phyloP scores from a whole-genome alignment of 768 basidiomycete species.

The Pleurotus platypus region DNA sequence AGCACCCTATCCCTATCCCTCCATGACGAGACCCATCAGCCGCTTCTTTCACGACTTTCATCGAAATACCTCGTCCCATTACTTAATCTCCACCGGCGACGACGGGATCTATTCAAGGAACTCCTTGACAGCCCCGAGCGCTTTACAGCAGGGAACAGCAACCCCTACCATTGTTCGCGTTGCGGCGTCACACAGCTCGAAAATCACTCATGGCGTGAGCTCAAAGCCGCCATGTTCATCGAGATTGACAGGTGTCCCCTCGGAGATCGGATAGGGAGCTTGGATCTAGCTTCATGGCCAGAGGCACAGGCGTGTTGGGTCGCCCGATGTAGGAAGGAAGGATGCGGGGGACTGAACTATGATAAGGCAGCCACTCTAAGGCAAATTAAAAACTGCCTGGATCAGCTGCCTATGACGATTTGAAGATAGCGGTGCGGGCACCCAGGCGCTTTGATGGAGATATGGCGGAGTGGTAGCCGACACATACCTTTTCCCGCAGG shows the following conservation, averaged over 20 bases:
- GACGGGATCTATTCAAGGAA: constrained; percentile 46
- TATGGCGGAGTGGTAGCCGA: no score
- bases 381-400: constrained; percentile 55
- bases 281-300: constrained; percentile 51
- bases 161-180: constrained; percentile 44
- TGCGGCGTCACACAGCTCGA: constrained; percentile 52
- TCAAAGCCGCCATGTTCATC: constrained; percentile 50
- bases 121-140: constrained; percentile 59
- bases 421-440: constrained; percentile 7
- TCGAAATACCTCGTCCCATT: constrained; percentile 52
- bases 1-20: constrained; percentile 55
- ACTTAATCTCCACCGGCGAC: constrained; percentile 51
- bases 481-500: no score
- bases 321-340: constrained; percentile 46
- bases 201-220: constrained; percentile 58
- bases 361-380: constrained; percentile 56
- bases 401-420: constrained; percentile 39
- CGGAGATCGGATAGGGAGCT: constrained; percentile 48
- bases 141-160: constrained; percentile 46
- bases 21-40: constrained; percentile 33
- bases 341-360: constrained; percentile 55
- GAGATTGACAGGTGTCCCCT: constrained; percentile 60
- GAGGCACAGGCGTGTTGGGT: constrained; percentile 63
- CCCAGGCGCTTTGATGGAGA: no score
- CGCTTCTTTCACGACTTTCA: constrained; percentile 42